These are phyloP conservation scores for Spergularia marina DNA, from an alignment of 148 eudicot species.

Conservation along the genomic window DNA sequence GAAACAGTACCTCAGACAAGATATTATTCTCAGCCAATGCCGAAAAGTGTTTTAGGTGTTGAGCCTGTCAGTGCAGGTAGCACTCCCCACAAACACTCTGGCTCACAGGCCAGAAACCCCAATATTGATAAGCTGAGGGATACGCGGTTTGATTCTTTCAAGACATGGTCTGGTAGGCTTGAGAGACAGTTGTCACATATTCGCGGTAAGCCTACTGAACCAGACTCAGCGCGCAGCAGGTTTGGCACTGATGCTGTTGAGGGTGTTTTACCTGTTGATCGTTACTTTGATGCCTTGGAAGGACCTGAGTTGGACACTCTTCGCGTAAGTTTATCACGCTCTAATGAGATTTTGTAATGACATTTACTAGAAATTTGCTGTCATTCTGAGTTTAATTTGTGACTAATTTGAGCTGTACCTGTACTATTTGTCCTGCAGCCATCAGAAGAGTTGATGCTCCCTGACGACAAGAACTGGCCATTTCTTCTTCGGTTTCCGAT, in stretches of 20 bases:
- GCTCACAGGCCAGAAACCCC: slow-evolving; percentile 30
- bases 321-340: slow-evolving; percentile 38
- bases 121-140: slow-evolving; percentile 40
- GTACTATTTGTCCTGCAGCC: slow-evolving; percentile 38
- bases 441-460: slow-evolving; percentile 74
- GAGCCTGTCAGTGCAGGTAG: slow-evolving; percentile 29
- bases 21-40: slow-evolving; percentile 65
- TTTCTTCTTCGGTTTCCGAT: slow-evolving; percentile 82
- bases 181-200: slow-evolving; percentile 64
- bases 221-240: slow-evolving; percentile 30
- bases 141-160: slow-evolving; percentile 66
- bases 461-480: slow-evolving; percentile 89
- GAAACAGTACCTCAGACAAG: slow-evolving; percentile 17
- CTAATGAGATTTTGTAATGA: background rate
- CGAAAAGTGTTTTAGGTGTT: slow-evolving; percentile 26
- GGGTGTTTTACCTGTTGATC: slow-evolving; percentile 57
- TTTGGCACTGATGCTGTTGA: slow-evolving; percentile 25
- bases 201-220: slow-evolving; percentile 49
- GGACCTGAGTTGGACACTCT: slow-evolving; percentile 90
- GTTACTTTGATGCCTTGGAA: slow-evolving; percentile 83
- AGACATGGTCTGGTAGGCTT: slow-evolving; percentile 84
- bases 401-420: background rate
- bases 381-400: background rate
- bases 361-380: background rate
- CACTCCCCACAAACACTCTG: slow-evolving; percentile 24